These are phyloP conservation scores for Neonectria punicea DNA, from an alignment of 2,329 filamentous ascomycete species.

Conservation along the genomic window DNA sequence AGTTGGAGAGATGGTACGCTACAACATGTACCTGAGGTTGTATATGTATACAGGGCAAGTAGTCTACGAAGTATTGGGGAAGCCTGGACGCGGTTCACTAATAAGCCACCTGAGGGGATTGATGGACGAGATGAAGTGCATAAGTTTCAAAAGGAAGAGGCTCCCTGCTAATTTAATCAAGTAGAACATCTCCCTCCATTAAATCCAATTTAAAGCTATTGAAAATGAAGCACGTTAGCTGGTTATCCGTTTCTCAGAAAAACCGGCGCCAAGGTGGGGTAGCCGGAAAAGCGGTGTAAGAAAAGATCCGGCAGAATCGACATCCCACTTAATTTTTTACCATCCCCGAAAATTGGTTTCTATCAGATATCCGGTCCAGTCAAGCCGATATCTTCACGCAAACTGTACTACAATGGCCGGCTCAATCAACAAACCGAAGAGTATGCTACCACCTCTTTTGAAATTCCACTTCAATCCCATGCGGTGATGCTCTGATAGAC, in stretches of 20 bases:
- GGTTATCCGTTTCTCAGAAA: not conserved
- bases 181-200: not conserved
- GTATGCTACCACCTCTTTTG: constrained; percentile 47
- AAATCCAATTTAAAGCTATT: not conserved
- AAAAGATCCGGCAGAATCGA: constrained; percentile 49
- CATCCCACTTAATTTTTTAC: constrained; percentile 53
- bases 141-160: not conserved
- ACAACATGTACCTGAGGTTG: no score
- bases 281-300: constrained; percentile 45
- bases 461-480: no score
- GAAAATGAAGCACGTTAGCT: not conserved
- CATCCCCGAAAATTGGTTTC: constrained; percentile 33
- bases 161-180: not conserved
- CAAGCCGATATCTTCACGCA: constrained; percentile 29
- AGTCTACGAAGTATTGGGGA: no score
- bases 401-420: constrained; percentile 58
- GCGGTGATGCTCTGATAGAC: not conserved
- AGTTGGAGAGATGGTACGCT: not conserved
- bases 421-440: constrained; percentile 65
- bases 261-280: constrained; percentile 29
- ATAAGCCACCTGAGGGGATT: not conserved
- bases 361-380: constrained; percentile 17
- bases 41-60: no score
- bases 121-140: not conserved
- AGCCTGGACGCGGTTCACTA: not conserved